Evolutionary conservation across 805 yeast genomes (phyloP).

Genomic region (Saccharomycopsis sp.): DNA sequence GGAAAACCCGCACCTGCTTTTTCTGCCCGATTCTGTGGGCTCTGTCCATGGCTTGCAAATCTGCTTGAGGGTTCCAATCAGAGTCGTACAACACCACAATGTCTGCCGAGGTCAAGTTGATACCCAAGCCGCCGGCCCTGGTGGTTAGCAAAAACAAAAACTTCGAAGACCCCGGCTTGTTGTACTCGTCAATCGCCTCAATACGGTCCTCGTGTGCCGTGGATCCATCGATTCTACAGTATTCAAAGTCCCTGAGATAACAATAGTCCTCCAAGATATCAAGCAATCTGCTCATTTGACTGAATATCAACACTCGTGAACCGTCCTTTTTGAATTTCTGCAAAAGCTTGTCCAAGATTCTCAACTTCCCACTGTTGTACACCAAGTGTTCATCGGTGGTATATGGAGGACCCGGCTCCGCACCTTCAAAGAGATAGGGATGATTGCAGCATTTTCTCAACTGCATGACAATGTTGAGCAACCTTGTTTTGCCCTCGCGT

Average conservation of each 20-base stretch:
- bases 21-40: constrained; percentile 97
- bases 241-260: constrained; percentile 69
- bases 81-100: constrained; percentile 82
- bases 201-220: constrained; percentile 91
- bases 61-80: constrained; percentile 98
- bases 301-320: constrained; percentile 82
- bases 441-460: constrained; percentile 94
- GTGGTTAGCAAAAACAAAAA: constrained; percentile 83
- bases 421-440: constrained; percentile 97
- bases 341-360: constrained; percentile 74
- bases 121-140: constrained; percentile 95
- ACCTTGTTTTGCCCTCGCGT: constrained; percentile 83
- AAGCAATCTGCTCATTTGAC: constrained; percentile 86
- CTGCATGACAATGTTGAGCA: constrained; percentile 93
- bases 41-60: constrained; percentile 95
- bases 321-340: constrained; percentile 66
- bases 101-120: constrained; percentile 86
- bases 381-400: constrained; percentile 93
- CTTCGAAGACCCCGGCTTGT: constrained; percentile 70
- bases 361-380: constrained; percentile 85
- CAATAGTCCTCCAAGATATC: constrained; percentile 93
- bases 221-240: constrained; percentile 89
- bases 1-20: constrained; percentile 85
- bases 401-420: constrained; percentile 97
- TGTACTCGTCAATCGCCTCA: constrained; percentile 86